Evolutionary conservation across 345 rosid species (phyloP), one percentile per base, ranked within the genome.

Genomic region (Xanthoceras sorbifolium): DNA sequence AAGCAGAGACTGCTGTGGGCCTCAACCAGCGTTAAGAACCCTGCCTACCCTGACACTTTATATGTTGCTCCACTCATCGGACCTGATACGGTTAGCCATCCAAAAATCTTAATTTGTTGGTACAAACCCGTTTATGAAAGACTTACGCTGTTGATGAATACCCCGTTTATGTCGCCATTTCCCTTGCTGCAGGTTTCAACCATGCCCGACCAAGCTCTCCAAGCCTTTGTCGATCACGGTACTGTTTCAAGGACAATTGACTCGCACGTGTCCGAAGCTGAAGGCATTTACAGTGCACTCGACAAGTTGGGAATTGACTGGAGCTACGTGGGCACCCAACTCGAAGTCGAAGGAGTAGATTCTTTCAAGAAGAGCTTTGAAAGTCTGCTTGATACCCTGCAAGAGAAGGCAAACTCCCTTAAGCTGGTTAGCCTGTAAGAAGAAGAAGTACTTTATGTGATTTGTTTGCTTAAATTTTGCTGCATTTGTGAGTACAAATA

Each of bases 131-230:
- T 36, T 36, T 48, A 48, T 48, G 18, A 48, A 48, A 48, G 18
- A 48, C n/a, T n/a, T n/a, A n/a, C n/a, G n/a, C n/a, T n/a, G 65
- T 36, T 69, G 25, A 72, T 29, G 75, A 38, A 72, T 23, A 15
- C 38, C 14, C 1, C 3, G 10, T 73, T 34, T 15, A n/a, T 14
- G n/a, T 67, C 23, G 15, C 46, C 15, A 3, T 40, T 68, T 36
- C 20, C 40, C 29, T 48, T 74, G 20, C 42, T 79, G 23, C 83
- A 96, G 99, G 98, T 96, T 40, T 93, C 98, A 62, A 93, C 99
- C 46, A 96, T 96, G 99, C 99, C 99, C 0, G 99, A 96, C 86
- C 99, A 96, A 86, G 98, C 98, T 32, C 90, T 96, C 77, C 94
- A 89, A 85, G 98, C 98, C 54, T 92, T 93, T 48, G 15, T 89